A percentile compares a stretch with the other conserved stretches of the same genome.
phyloP scores from a whole-genome alignment of 129 eudicot genomes.

The Silybum marianum region DNA sequence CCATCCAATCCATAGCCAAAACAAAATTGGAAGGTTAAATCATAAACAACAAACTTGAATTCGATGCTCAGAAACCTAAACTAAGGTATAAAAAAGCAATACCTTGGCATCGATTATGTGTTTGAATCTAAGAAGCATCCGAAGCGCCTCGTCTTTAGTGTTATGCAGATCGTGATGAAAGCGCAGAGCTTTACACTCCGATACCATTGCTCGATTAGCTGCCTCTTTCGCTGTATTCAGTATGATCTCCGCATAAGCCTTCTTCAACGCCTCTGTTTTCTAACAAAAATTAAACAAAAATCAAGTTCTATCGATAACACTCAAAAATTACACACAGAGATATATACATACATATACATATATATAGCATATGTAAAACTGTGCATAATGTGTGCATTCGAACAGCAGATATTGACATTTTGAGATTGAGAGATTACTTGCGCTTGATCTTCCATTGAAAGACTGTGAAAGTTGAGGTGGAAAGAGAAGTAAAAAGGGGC shows the following conservation, averaged over 20 bases:
- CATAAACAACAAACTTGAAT: conserved; percentile 12
- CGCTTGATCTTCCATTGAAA: conserved; percentile 41
- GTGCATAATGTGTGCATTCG: conserved; percentile 17
- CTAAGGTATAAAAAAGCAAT: conserved; percentile 4
- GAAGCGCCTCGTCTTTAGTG: conserved; percentile 53
- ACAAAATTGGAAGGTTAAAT: background rate
- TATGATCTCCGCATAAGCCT: conserved; percentile 80
- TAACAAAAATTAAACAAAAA: conserved; percentile 22
- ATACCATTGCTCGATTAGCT: conserved; percentile 69
- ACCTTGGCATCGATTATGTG: conserved; percentile 65
- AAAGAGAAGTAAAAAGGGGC: conserved; percentile 22
- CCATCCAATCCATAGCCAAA: conserved; percentile 6
- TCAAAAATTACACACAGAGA: background rate
- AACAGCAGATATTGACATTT: background rate
- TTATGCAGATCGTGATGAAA: conserved; percentile 46
- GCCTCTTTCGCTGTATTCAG: conserved; percentile 78
- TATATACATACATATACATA: background rate
- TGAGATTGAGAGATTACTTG: conserved; percentile 30
- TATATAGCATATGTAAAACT: background rate
- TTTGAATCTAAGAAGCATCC: conserved; percentile 54
- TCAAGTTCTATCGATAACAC: background rate
- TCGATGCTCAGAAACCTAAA: conserved; percentile 1
- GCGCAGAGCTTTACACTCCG: conserved; percentile 56
- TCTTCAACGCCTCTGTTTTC: conserved; percentile 64
- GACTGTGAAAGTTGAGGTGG: conserved; percentile 7